Conservation (phyloP, 2,329 filamentous ascomycete genomes). For the Phyllachora maydis region DNA sequence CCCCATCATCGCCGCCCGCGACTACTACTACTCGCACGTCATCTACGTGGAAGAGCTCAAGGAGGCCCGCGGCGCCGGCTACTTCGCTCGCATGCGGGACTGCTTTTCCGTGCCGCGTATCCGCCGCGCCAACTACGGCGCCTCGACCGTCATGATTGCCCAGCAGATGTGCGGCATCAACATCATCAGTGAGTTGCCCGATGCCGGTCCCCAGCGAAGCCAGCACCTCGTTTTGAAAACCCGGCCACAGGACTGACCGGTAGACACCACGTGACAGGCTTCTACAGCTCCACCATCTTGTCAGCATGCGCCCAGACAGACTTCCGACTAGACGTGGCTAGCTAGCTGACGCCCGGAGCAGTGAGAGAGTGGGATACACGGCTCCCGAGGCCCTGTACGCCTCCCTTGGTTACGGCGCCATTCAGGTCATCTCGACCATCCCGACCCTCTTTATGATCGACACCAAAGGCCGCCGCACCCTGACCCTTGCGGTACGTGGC, state of each 20-base stretch:
- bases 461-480: conserved; percentile 39
- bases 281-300: conserved; percentile 52
- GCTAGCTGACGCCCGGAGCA: too few species aligned
- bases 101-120: conserved; percentile 50
- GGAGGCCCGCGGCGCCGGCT: conserved; percentile 24
- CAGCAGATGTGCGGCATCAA: conserved; percentile 43
- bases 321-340: too few species aligned
- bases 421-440: conserved; percentile 46
- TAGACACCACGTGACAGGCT: too few species aligned
- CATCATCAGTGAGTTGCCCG: too few species aligned
- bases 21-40: conserved; percentile 44
- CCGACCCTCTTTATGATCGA: conserved; percentile 46
- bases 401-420: conserved; percentile 42
- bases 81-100: conserved; percentile 39
- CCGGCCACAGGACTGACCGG: too few species aligned
- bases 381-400: conserved; percentile 35
- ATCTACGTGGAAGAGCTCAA: conserved; percentile 32
- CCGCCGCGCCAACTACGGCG: conserved; percentile 53
- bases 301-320: too few species aligned
- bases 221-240: not conserved
- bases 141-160: conserved; percentile 62
- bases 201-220: too few species aligned
- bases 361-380: conserved; percentile 30
- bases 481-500: conserved; percentile 9
- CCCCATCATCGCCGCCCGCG: conserved; percentile 34